phyloP scores from a whole-genome alignment of 371 early-diverging fungal genomes.

The Mortierella sp. region DNA sequence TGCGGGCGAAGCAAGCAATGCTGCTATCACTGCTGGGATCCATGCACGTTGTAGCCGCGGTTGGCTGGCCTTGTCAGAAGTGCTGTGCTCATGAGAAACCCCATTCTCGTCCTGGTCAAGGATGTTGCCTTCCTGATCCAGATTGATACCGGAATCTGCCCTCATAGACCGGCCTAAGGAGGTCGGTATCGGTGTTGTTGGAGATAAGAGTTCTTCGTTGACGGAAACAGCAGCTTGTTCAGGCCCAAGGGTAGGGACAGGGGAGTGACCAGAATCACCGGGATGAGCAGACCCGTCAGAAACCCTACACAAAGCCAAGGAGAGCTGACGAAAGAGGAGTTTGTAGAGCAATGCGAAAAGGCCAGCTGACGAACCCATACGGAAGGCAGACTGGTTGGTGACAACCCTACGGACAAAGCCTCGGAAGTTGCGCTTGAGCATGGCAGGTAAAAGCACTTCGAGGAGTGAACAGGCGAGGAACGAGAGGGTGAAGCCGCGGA shows the following conservation, averaged over 20 bases:
- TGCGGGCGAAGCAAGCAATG: slow-evolving; percentile 33
- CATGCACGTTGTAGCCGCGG: background rate
- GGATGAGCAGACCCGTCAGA: too few relatives aligned
- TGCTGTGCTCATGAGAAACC: too few relatives aligned
- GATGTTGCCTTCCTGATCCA: too few relatives aligned
- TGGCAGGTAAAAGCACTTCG: slow-evolving; percentile 20
- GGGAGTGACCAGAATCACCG: too few relatives aligned
- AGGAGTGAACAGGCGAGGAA: slow-evolving; percentile 11
- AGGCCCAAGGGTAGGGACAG: too few relatives aligned
- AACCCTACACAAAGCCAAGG: slow-evolving; percentile 1
- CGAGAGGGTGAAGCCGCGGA: slow-evolving; percentile 19
- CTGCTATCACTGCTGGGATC: slow-evolving; percentile 33
- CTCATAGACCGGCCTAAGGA: too few relatives aligned
- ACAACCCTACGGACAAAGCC: slow-evolving; percentile 7
- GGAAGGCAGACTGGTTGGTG: background rate
- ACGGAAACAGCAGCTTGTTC: too few relatives aligned
- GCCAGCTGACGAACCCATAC: slow-evolving; percentile 12
- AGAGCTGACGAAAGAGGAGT: slow-evolving; percentile 14
- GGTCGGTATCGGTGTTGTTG: too few relatives aligned
- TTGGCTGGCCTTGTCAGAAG: too few relatives aligned
- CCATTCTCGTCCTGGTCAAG: too few relatives aligned
- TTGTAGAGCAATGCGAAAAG: slow-evolving; percentile 22
- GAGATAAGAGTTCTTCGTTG: too few relatives aligned
- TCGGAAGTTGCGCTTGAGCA: slow-evolving; percentile 11
- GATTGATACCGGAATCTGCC: too few relatives aligned